Conservation (phyloP, 129 eudicot species). For the carrot (Daucus carota) region DNA sequence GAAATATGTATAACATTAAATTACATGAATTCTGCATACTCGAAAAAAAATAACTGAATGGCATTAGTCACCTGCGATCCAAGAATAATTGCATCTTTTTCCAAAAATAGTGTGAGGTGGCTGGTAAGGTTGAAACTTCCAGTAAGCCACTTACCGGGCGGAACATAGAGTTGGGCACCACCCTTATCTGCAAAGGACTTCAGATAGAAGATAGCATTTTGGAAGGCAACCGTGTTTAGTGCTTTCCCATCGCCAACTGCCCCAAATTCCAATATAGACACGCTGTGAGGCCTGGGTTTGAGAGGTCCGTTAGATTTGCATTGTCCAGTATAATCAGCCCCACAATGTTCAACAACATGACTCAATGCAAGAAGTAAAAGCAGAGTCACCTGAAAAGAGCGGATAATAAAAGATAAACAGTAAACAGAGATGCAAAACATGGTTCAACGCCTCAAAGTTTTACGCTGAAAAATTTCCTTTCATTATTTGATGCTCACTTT, state of each 20-base stretch:
- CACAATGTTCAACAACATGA: slow-evolving; percentile 22
- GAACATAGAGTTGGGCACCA: slow-evolving; percentile 83
- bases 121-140: slow-evolving; percentile 78
- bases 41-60: neutral
- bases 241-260: slow-evolving; percentile 84
- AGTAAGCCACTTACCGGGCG: slow-evolving; percentile 73
- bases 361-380: slow-evolving; percentile 51
- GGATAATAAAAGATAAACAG: slow-evolving; percentile 3
- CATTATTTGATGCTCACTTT: slow-evolving; percentile 1
- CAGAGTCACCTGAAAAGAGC: slow-evolving; percentile 45
- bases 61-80: slow-evolving; percentile 51
- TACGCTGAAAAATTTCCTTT: neutral
- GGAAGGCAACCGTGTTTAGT: slow-evolving; percentile 68
- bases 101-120: slow-evolving; percentile 81
- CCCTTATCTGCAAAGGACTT: slow-evolving; percentile 81
- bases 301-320: slow-evolving; percentile 19
- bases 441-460: neutral
- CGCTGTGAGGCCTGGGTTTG: slow-evolving; percentile 75
- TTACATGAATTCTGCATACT: neutral
- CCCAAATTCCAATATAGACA: slow-evolving; percentile 77
- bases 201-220: slow-evolving; percentile 78
- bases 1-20: neutral
- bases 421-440: slow-evolving; percentile 8
- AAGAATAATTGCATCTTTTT: slow-evolving; percentile 63
- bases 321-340: slow-evolving; percentile 8